phyloP scores from a whole-genome alignment of 2,329 filamentous ascomycete species.

The Chaetomium globosum region DNA sequence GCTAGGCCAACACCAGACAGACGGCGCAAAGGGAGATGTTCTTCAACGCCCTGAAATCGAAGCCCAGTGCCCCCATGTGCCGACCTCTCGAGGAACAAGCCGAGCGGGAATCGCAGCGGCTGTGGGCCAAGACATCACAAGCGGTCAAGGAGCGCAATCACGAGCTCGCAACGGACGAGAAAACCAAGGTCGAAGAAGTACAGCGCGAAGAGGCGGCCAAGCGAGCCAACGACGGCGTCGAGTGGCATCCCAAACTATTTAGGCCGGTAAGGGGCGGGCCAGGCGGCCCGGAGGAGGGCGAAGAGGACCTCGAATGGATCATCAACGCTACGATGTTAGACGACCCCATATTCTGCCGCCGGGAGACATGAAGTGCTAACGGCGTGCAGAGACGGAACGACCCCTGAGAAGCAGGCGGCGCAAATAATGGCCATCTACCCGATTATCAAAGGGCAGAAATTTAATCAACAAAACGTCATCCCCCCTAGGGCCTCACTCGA shows the following conservation, averaged over 20 bases:
- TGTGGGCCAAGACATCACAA: slow-evolving; percentile 81
- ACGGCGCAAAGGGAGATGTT: slow-evolving; percentile 87
- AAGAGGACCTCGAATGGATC: slow-evolving; percentile 93
- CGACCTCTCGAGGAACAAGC: slow-evolving; percentile 84
- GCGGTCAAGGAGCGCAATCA: slow-evolving; percentile 87
- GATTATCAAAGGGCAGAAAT: slow-evolving; percentile 75
- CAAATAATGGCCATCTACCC: slow-evolving; percentile 88
- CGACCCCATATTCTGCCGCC: not conserved
- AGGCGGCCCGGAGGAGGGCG: slow-evolving; percentile 73
- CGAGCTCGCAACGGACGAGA: slow-evolving; percentile 86
- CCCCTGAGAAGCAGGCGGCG: slow-evolving; percentile 70
- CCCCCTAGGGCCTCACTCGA: slow-evolving; percentile 49
- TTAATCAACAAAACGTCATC: slow-evolving; percentile 57
- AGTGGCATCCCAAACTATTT: slow-evolving; percentile 90
- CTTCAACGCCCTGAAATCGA: slow-evolving; percentile 81
- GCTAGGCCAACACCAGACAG: slow-evolving; percentile 48
- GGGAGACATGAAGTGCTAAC: slow-evolving; percentile 23
- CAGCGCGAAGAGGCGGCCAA: slow-evolving; percentile 87
- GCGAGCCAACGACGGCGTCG: slow-evolving; percentile 73
- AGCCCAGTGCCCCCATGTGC: slow-evolving; percentile 71
- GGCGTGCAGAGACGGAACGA: slow-evolving; percentile 58
- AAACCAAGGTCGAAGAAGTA: slow-evolving; percentile 91
- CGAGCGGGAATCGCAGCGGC: slow-evolving; percentile 82
- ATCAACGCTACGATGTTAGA: slow-evolving; percentile 81
- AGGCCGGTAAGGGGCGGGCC: slow-evolving; percentile 70